Base-by-base conservation (phyloP, 1,139 yeast genomes). In the Yamadazyma sp. region DNA sequence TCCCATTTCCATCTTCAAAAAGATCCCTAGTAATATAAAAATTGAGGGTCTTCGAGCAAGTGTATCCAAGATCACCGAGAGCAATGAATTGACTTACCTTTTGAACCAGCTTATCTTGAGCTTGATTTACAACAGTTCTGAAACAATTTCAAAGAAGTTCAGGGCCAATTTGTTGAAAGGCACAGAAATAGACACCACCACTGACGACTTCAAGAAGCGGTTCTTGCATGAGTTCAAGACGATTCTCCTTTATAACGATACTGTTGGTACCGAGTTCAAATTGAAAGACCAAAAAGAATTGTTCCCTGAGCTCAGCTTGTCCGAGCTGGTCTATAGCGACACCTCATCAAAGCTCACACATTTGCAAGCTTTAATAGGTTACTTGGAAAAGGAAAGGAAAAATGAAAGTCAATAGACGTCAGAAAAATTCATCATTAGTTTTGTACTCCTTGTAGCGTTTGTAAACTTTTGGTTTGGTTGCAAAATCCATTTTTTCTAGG, bases 21-120 rank as follows among this genome's bases (percentile, higher is more conserved):
- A 80, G 29, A 82, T 91, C 48, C 87, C 94, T 0, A 63, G 65
- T 4, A 68, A 77, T 12, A 71, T 84, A 47, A 73, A 75, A 39
- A 81, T 91, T 36, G 80, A 76, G 4, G 92, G 87, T 0, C 66
- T 92, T 39, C 79, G 78, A 47, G 64, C 65, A 3, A 78, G 87
- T 0, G 66, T 92, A 26, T 64, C 77, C 16, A 75, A 79, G 27
- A 84, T 91, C 17, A 74, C 86, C 9, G 73, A 66, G 26, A 87
- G 84, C 47, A 81, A 84, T 48, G 85, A 80, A 24, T 61, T 85
- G 43, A 82, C 77, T 42, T 53, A 78, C 31, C 61, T 77, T 8
- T 73, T 87, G 30, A 79, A 81, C 47, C 73, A 72, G 44, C 73
- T 82, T 17, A 78, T 87, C 2, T 64, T 84, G 38, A 73, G 74